These are phyloP conservation scores for Peltaster fructicola DNA, from an alignment of 2,329 filamentous ascomycete species.

Conservation along the genomic window DNA sequence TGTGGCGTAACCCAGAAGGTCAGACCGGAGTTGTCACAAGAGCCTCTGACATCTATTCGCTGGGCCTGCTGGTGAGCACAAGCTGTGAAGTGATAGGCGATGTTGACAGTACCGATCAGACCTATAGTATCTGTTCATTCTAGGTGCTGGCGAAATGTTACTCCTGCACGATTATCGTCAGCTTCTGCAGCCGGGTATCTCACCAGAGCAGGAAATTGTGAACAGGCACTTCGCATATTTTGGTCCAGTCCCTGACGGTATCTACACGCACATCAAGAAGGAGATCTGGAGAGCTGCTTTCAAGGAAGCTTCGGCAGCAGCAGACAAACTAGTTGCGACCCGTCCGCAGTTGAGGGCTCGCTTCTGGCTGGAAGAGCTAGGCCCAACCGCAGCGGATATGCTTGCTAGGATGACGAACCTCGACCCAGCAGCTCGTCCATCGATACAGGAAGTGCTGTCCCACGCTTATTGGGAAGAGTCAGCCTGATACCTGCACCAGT, in stretches of 20 bases:
- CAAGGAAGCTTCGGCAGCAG: constrained; percentile 10
- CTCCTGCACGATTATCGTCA: constrained; percentile 18
- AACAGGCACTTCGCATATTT: constrained; percentile 20
- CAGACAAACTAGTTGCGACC: constrained; percentile 14
- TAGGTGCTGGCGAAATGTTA: constrained; percentile 17
- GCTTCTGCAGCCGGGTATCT: constrained; percentile 14
- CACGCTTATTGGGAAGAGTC: constrained; percentile 14
- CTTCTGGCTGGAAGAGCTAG: constrained; percentile 15
- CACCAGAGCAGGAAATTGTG: constrained; percentile 18
- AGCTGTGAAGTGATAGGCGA: too few species aligned
- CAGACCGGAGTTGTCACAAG: constrained; percentile 19
- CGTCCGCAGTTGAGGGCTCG: constrained; percentile 16
- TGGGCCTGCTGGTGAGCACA: constrained; percentile 22
- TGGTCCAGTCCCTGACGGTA: constrained; percentile 16
- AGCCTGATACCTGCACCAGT: not conserved
- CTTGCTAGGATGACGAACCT: constrained; percentile 20
- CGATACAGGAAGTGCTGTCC: constrained; percentile 18
- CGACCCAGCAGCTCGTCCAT: constrained; percentile 18
- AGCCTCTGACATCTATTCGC: constrained; percentile 23
- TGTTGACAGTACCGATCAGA: too few species aligned
- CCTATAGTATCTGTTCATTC: constrained; percentile 20
- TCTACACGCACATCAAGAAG: constrained; percentile 15
- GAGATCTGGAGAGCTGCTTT: constrained; percentile 15
- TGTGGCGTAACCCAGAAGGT: constrained; percentile 25
- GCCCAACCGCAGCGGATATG: constrained; percentile 15